These are phyloP conservation scores for Podaxis sp. DNA, from an alignment of 768 basidiomycete genomes.

Conservation along the genomic window DNA sequence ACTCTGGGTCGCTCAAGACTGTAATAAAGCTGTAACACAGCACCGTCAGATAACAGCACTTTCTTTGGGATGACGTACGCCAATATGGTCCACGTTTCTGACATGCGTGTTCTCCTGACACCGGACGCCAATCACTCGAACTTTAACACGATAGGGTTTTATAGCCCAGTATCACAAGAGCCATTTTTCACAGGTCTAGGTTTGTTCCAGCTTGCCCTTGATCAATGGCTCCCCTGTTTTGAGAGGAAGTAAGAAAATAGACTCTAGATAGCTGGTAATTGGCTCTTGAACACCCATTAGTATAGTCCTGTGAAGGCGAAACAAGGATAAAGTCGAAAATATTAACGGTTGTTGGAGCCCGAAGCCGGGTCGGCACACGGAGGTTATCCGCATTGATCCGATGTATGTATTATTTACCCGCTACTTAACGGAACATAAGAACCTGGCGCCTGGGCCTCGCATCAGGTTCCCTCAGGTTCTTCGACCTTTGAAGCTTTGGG, in stretches of 20 bases:
- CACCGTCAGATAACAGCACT: constrained; percentile 27
- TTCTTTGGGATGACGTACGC: constrained; percentile 49
- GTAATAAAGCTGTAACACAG: constrained; percentile 34
- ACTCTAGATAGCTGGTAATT: neutral
- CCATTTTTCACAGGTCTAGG: constrained; percentile 49
- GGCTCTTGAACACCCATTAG: neutral
- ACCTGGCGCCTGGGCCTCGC: neutral
- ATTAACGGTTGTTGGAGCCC: too few species aligned
- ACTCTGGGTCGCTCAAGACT: neutral
- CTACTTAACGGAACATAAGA: too few species aligned
- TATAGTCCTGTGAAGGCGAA: too few species aligned
- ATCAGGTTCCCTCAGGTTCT: neutral
- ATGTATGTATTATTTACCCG: too few species aligned
- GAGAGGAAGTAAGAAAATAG: neutral
- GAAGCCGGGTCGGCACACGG: too few species aligned
- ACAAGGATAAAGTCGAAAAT: too few species aligned
- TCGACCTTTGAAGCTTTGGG: neutral
- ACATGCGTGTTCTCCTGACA: constrained; percentile 45
- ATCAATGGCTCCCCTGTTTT: constrained; percentile 51
- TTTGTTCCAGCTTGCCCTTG: constrained; percentile 44
- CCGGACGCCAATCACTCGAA: constrained; percentile 48
- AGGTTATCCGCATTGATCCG: too few species aligned
- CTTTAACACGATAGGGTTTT: constrained; percentile 50
- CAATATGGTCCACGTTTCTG: constrained; percentile 50
- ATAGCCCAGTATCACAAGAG: constrained; percentile 45